Percentiles rank a stretch among this genome's conserved stretches.
These are phyloP conservation scores for Mycocentrospora acerina DNA, from an alignment of 2,329 filamentous ascomycete genomes.

Conservation along the genomic window DNA sequence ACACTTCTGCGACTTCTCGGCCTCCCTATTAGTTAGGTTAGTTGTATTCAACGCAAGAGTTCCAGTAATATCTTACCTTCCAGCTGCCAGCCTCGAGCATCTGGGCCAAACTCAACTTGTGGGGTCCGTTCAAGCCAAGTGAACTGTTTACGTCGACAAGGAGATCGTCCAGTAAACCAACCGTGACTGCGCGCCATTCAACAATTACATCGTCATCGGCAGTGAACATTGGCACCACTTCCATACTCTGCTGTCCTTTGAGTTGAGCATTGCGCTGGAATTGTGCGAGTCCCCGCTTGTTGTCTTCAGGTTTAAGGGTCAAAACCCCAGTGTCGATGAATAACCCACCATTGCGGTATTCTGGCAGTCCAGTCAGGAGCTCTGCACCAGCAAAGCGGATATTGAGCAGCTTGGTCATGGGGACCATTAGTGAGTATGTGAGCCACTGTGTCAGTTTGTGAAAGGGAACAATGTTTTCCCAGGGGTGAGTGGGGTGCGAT, in stretches of 20 bases:
- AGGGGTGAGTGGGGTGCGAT: conserved; percentile 66
- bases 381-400: conserved; percentile 79
- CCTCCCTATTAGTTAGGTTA: conserved; percentile 65
- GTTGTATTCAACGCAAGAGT: conserved; percentile 4
- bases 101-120: conserved; percentile 77
- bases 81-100: conserved; percentile 94
- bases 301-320: conserved; percentile 70
- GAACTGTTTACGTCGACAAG: conserved; percentile 67
- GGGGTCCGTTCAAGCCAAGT: conserved; percentile 67
- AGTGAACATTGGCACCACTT: conserved; percentile 72
- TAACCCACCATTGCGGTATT: conserved; percentile 89
- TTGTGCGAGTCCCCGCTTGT: conserved; percentile 68
- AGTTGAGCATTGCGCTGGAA: conserved; percentile 71
- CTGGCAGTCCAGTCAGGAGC: conserved; percentile 82
- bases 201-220: conserved; percentile 77
- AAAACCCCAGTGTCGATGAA: conserved; percentile 82
- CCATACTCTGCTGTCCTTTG: conserved; percentile 69
- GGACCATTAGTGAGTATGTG: conserved; percentile 88
- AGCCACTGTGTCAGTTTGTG: conserved; percentile 93
- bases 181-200: conserved; percentile 75
- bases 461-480: conserved; percentile 85
- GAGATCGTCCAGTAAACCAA: conserved; percentile 73
- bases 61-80: conserved; percentile 67
- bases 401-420: conserved; percentile 74
- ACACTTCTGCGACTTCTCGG: conserved; percentile 92